A percentile compares a stretch with the other conserved stretches of the same genome.
Evolutionary conservation across 805 yeast genomes (phyloP).

Genomic region (Candida maris): DNA sequence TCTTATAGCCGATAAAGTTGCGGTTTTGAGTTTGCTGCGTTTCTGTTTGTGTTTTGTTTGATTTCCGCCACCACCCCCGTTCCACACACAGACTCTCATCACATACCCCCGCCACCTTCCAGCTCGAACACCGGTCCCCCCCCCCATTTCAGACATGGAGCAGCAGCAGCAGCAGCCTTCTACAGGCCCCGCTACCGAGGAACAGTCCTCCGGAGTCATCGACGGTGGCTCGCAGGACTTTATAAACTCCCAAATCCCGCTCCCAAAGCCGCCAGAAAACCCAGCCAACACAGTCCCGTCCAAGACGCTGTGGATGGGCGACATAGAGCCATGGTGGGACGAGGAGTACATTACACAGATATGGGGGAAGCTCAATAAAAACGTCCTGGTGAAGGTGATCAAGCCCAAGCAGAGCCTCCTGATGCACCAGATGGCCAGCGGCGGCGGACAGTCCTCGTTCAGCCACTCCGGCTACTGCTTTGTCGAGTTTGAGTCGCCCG

Average conservation of each 20-base stretch:
- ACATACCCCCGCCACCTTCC: no score
- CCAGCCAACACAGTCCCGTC: conserved; percentile 53
- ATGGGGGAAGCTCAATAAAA: conserved; percentile 55
- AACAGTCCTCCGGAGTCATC: conserved; percentile 3
- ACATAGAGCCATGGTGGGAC: conserved; percentile 75
- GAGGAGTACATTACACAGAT: conserved; percentile 56
- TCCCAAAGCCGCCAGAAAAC: conserved; percentile 54
- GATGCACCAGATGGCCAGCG: conserved; percentile 29
- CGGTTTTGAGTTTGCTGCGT: conserved; percentile 1
- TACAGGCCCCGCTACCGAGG: neutral
- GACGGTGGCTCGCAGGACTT: conserved; percentile 16
- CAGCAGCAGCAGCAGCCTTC: conserved; percentile 6
- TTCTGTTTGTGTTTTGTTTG: conserved; percentile 1
- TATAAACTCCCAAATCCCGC: conserved; percentile 23
- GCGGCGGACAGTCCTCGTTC: conserved; percentile 23
- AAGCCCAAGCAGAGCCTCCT: conserved; percentile 40
- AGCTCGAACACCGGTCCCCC: no score
- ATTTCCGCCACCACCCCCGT: no score
- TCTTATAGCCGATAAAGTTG: no score
- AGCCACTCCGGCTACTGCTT: conserved; percentile 66
- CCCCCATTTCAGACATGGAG: conserved; percentile 14
- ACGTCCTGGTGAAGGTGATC: conserved; percentile 65
- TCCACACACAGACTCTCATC: no score
- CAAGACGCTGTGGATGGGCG: conserved; percentile 86
- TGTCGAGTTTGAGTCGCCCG: conserved; percentile 65